Evolutionary conservation across 495 filamentous ascomycete genomes (phyloP).

Genomic region (Xylaria longipes): DNA sequence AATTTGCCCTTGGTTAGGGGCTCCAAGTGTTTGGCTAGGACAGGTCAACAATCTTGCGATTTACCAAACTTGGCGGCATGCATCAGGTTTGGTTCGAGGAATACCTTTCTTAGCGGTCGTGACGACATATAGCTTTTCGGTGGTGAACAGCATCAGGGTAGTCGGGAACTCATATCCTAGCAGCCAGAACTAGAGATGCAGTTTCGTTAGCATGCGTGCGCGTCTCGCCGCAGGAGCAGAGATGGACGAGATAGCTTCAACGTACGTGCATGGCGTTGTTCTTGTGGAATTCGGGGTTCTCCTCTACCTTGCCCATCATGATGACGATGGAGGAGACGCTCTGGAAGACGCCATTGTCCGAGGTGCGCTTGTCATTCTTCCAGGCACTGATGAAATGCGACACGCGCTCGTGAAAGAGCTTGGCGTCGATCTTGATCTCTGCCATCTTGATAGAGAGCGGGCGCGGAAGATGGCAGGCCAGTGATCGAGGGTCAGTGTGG

Average conservation of each 20-base stretch:
- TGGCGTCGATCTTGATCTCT: slow-evolving; percentile 87
- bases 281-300: slow-evolving; percentile 83
- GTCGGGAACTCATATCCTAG: slow-evolving; percentile 98
- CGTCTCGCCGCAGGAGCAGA: not conserved
- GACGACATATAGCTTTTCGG: slow-evolving; percentile 84
- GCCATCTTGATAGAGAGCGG: slow-evolving; percentile 51
- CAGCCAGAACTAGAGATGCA: slow-evolving; percentile 82
- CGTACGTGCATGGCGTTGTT: slow-evolving; percentile 93
- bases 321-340: slow-evolving; percentile 86
- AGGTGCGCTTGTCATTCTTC: slow-evolving; percentile 90
- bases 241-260: slow-evolving; percentile 26
- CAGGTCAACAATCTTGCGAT: slow-evolving; percentile 1
- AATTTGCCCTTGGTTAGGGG: slow-evolving; percentile 90
- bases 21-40: slow-evolving; percentile 87
- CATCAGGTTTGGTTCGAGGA: not conserved
- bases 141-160: slow-evolving; percentile 89
- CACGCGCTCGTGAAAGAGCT: slow-evolving; percentile 88
- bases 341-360: slow-evolving; percentile 75
- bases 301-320: slow-evolving; percentile 93
- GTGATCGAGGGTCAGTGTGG: slow-evolving; percentile 15
- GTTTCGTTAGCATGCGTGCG: slow-evolving; percentile 21
- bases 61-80: not conserved
- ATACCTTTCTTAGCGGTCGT: slow-evolving; percentile 97
- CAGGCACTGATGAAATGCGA: slow-evolving; percentile 85
- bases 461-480: slow-evolving; percentile 27